These are phyloP conservation scores for Syzygium syzygioides DNA, from an alignment of 441 rosid species.

Conservation along the genomic window DNA sequence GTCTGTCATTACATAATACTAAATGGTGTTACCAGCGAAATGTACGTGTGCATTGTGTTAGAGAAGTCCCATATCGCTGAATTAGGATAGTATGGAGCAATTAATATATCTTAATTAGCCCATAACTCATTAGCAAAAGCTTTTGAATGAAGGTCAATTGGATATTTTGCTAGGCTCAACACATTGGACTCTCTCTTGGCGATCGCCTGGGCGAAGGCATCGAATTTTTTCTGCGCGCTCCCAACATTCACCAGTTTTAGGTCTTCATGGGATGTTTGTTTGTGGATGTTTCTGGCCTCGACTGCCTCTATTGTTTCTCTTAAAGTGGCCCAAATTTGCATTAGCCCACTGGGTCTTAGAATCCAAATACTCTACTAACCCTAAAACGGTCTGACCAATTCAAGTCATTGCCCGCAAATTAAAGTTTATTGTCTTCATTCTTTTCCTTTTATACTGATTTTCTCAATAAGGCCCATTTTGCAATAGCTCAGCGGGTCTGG, in stretches of 20 bases:
- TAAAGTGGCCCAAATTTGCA: background rate
- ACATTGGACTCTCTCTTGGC: no score
- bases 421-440: background rate
- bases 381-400: background rate
- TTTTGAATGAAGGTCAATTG: no score
- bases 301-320: background rate
- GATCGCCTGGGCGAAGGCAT: no score
- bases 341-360: background rate
- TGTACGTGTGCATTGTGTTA: no score
- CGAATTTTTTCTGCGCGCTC: no score
- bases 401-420: background rate
- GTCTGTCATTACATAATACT: background rate
- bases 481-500: background rate
- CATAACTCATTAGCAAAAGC: no score
- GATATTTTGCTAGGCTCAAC: no score
- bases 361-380: background rate
- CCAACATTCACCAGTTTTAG: background rate
- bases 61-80: no score
- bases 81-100: no score
- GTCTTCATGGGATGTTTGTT: background rate
- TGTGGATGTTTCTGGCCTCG: background rate
- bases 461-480: background rate
- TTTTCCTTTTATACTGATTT: background rate
- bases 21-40: background rate
- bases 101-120: no score